phyloP scores from a whole-genome alignment of 2,329 filamentous ascomycete species.

The Sporothrix humicola region DNA sequence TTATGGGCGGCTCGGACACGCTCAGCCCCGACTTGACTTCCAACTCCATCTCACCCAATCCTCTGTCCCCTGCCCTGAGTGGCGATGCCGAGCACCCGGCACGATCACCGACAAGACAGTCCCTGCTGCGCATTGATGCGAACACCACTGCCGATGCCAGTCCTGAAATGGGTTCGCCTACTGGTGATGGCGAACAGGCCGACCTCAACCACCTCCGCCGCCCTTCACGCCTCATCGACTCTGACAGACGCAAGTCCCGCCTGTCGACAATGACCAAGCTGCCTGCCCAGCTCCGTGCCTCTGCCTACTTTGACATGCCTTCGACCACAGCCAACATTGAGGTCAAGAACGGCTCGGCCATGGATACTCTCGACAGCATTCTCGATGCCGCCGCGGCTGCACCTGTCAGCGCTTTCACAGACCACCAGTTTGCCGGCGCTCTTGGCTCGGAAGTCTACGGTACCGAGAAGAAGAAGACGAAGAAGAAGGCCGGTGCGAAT shows the following conservation, averaged over 20 bases:
- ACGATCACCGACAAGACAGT: conserved; percentile 15
- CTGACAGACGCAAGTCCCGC: conserved; percentile 49
- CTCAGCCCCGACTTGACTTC: conserved; percentile 17
- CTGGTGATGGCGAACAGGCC: neutral
- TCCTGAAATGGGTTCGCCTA: neutral
- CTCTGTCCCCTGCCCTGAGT: neutral
- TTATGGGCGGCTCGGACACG: conserved; percentile 31
- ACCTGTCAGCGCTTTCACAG: conserved; percentile 88
- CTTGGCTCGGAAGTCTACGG: conserved; percentile 79
- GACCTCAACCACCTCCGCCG: conserved; percentile 41
- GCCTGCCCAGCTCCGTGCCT: conserved; percentile 87
- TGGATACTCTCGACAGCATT: conserved; percentile 87
- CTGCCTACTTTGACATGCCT: conserved; percentile 82
- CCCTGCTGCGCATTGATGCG: neutral
- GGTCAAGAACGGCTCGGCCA: conserved; percentile 78
- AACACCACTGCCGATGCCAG: conserved; percentile 2
- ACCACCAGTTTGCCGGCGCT: conserved; percentile 81
- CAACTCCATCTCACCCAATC: neutral
- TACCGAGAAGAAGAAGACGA: conserved; percentile 57
- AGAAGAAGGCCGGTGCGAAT: conserved; percentile 37
- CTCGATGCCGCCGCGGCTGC: conserved; percentile 86
- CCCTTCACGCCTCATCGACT: conserved; percentile 42
- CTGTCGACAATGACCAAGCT: conserved; percentile 55
- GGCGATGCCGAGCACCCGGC: neutral
- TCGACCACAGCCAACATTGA: conserved; percentile 57